Evolutionary conservation across 73 alveolate species (phyloP).

Genomic region (Vitrella brassicaformis): DNA sequence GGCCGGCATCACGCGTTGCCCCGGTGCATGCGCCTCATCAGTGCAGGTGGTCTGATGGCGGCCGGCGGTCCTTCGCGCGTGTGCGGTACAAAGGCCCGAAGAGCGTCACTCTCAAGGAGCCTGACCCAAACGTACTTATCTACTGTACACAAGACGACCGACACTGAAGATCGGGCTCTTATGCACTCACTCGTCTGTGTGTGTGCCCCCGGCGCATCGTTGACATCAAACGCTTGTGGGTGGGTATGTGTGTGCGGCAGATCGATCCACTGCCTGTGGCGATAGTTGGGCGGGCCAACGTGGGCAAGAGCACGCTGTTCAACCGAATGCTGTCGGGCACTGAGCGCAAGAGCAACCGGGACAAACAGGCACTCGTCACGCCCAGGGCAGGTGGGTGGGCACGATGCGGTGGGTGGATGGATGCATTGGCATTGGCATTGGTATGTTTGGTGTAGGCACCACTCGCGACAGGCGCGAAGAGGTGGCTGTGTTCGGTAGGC

Average conservation of each 20-base stretch:
- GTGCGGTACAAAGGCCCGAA: no score
- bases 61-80: no score
- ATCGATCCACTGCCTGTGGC: conserved; percentile 54
- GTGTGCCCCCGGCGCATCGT: no score
- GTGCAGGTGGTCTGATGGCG: no score
- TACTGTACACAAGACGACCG: no score
- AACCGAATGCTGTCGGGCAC: conserved; percentile 45
- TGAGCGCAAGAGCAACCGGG: conserved; percentile 8
- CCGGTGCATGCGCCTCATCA: no score
- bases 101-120: no score
- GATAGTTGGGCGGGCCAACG: conserved; percentile 55
- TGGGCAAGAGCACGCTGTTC: conserved; percentile 56
- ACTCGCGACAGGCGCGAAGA: conserved; percentile 54
- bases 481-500: conserved; percentile 23
- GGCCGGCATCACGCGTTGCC: no score
- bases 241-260: conserved; percentile 29
- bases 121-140: no score
- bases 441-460: conserved; percentile 8
- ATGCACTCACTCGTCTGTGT: no score
- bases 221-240: no score
- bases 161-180: no score
- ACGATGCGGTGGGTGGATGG: neutral
- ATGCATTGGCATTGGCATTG: neutral
- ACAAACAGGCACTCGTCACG: conserved; percentile 45
- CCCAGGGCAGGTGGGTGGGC: conserved; percentile 33